A percentile compares a stretch with the other conserved stretches of the same genome.
These are phyloP conservation scores for Leccinum broughii DNA, from an alignment of 768 basidiomycete genomes.

Conservation along the genomic window DNA sequence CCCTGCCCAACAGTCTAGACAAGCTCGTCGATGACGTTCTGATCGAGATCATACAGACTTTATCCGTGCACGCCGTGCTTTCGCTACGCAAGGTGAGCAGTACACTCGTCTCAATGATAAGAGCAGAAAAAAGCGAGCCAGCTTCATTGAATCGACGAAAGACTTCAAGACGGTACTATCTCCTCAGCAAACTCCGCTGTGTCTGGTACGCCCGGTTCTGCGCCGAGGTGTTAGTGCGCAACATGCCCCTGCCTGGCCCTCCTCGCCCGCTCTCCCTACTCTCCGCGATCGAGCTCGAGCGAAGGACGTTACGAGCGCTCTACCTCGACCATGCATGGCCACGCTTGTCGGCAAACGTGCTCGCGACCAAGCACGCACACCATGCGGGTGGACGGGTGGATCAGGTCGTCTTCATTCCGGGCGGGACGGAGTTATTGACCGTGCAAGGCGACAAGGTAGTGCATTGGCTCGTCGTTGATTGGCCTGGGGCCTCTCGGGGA, in stretches of 20 bases:
- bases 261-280: conserved; percentile 12
- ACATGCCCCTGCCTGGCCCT: conserved; percentile 25
- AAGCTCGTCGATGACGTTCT: conserved; percentile 31
- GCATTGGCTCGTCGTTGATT: conserved; percentile 24
- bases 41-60: conserved; percentile 18
- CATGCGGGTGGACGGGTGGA: conserved; percentile 14
- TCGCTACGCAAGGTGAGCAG: conserved; percentile 25
- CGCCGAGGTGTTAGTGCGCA: conserved; percentile 21
- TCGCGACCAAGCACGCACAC: conserved; percentile 9
- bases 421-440: conserved; percentile 29
- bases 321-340: conserved; percentile 26
- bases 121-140: background rate
- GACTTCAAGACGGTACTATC: conserved; percentile 32
- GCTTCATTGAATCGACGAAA: conserved; percentile 6
- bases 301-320: conserved; percentile 31
- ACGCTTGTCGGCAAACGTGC: conserved; percentile 12
- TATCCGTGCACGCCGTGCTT: conserved; percentile 21
- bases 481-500: conserved; percentile 12
- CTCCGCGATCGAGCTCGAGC: conserved; percentile 25
- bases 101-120: background rate
- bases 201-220: conserved; percentile 27
- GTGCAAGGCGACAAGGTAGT: conserved; percentile 27
- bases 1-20: conserved; percentile 19
- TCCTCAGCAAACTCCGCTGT: conserved; percentile 26
- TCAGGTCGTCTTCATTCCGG: conserved; percentile 29